Evolutionary conservation across 768 basidiomycete genomes (phyloP).

Genomic region (Suillus luteus): DNA sequence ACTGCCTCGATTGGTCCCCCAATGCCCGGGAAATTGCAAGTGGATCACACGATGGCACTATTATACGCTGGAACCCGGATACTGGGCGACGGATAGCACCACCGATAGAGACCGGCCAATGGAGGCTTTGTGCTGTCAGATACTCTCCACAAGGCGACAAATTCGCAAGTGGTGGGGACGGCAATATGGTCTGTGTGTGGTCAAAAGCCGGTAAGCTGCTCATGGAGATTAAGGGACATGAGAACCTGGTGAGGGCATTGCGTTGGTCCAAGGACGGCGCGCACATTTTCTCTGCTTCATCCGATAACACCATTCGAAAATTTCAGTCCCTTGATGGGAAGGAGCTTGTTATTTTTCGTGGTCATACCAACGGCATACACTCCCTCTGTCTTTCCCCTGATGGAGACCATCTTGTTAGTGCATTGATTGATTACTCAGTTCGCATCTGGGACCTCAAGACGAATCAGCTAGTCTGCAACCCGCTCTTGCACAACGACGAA

Average conservation of each 20-base stretch:
- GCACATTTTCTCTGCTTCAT: neutral
- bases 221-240: neutral
- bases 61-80: neutral
- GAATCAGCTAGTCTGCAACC: conserved; percentile 24
- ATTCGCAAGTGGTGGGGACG: too few relatives aligned
- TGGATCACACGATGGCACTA: conserved; percentile 13
- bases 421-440: neutral
- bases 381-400: neutral
- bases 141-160: too few relatives aligned
- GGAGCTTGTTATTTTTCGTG: neutral
- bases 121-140: neutral
- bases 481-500: conserved; percentile 78
- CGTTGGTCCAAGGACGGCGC: neutral
- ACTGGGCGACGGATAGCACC: neutral
- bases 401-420: neutral
- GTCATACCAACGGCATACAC: neutral
- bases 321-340: neutral
- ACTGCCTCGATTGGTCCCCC: conserved; percentile 16
- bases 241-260: neutral
- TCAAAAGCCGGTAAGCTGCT: neutral
- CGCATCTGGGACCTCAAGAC: conserved; percentile 1
- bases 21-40: conserved; percentile 16
- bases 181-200: too few relatives aligned
- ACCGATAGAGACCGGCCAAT: neutral
- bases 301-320: neutral